Evolutionary conservation across 805 yeast species (phyloP).

Genomic region (Wickerhamiella domercqiae): DNA sequence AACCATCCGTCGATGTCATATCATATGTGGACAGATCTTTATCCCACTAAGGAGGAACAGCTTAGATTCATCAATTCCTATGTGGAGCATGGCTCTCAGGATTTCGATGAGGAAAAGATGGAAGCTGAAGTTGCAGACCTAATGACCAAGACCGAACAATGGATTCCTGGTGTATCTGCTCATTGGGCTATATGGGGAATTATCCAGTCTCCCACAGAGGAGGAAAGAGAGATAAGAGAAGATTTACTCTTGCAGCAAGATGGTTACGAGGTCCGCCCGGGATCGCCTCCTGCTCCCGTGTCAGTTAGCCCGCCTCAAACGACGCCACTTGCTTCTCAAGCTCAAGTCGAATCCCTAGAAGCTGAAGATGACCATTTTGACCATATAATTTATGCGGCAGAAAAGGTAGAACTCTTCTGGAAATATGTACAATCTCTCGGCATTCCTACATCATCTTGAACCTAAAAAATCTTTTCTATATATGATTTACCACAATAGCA

Average conservation of each 20-base stretch:
- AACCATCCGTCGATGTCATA: constrained; percentile 45
- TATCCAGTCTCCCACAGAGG: constrained; percentile 51
- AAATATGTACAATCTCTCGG: constrained; percentile 38
- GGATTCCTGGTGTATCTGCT: constrained; percentile 70
- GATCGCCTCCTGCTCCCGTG: constrained; percentile 12
- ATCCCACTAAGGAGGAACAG: constrained; percentile 56
- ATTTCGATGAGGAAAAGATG: constrained; percentile 24
- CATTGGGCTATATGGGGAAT: constrained; percentile 91
- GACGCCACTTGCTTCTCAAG: neutral
- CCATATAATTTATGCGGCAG: constrained; percentile 56
- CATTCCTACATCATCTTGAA: neutral
- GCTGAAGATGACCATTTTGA: constrained; percentile 38
- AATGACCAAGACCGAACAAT: constrained; percentile 48
- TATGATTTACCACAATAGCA: constrained; percentile 43
- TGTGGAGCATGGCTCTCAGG: constrained; percentile 33
- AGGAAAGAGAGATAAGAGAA: constrained; percentile 29
- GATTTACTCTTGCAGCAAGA: constrained; percentile 27
- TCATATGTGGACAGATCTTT: constrained; percentile 38
- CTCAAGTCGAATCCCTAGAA: neutral
- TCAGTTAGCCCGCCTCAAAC: neutral
- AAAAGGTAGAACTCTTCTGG: constrained; percentile 58
- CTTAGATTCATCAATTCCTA: constrained; percentile 63
- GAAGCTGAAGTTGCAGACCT: constrained; percentile 35
- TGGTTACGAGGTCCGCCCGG: constrained; percentile 25
- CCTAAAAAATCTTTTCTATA: neutral